A percentile compares a stretch with the other conserved stretches of the same genome.
phyloP scores from a whole-genome alignment of 169 alveolate species.

The Miamiensis avidus region DNA sequence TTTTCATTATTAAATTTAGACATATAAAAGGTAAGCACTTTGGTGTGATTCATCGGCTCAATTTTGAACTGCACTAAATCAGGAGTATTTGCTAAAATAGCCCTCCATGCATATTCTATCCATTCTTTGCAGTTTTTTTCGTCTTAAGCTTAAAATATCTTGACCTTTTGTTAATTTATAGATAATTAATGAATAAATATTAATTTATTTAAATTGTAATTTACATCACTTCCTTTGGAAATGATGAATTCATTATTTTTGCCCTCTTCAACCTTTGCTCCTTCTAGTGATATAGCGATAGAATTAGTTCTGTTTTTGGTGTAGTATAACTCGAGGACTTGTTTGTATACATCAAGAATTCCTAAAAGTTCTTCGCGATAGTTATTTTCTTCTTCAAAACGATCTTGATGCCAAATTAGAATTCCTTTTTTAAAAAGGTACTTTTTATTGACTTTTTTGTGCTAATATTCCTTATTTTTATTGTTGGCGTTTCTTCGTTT shows the following conservation, averaged over 20 bases:
- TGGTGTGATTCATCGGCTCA: constrained; percentile 40
- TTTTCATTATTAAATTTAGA: constrained; percentile 26
- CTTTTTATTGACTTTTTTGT: constrained; percentile 34
- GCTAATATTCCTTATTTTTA: constrained; percentile 15
- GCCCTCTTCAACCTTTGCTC: constrained; percentile 43
- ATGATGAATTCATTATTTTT: constrained; percentile 39
- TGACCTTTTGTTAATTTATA: neutral
- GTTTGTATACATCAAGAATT: constrained; percentile 35
- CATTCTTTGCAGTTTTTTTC: constrained; percentile 43
- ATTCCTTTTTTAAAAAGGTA: constrained; percentile 40
- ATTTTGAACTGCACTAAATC: constrained; percentile 44
- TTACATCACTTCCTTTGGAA: constrained; percentile 23
- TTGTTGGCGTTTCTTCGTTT: constrained; percentile 17
- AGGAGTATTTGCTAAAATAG: constrained; percentile 41
- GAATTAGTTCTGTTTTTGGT: constrained; percentile 2
- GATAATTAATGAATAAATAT: too few relatives aligned
- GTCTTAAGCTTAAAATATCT: constrained; percentile 21
- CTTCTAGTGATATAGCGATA: neutral
- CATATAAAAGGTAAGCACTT: constrained; percentile 33
- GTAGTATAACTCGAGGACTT: constrained; percentile 27
- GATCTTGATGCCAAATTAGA: neutral
- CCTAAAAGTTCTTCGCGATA: neutral
- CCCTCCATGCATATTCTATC: constrained; percentile 51
- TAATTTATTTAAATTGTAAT: neutral
- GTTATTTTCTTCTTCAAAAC: constrained; percentile 20